These are phyloP conservation scores for Calonectria henricotiae DNA, from an alignment of 2,329 filamentous ascomycete species.

Conservation along the genomic window DNA sequence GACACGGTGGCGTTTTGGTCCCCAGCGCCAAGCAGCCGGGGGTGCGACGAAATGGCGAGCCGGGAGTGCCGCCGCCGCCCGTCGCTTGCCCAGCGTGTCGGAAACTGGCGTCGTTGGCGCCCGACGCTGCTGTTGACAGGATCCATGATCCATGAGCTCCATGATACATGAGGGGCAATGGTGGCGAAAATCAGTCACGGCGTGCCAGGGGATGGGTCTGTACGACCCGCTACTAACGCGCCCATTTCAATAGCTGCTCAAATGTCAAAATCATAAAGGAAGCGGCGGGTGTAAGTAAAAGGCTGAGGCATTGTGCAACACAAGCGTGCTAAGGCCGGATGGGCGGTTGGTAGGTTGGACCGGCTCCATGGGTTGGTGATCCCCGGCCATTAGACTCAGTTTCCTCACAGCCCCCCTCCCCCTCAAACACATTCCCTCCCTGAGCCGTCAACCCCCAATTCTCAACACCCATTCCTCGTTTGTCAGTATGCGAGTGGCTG, in stretches of 20 bases:
- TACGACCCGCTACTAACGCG: background rate
- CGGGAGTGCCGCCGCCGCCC: conserved; percentile 34
- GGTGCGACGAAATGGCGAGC: conserved; percentile 25
- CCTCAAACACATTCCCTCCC: conserved; percentile 29
- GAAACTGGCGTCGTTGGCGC: conserved; percentile 35
- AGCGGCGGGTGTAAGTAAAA: background rate
- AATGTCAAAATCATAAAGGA: conserved; percentile 8
- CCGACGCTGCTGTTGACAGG: conserved; percentile 22
- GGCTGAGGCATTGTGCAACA: conserved; percentile 29
- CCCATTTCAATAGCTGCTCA: conserved; percentile 1
- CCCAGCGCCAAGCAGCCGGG: conserved; percentile 37
- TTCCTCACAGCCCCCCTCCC: conserved; percentile 19
- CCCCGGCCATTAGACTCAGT: conserved; percentile 33
- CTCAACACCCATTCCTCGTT: conserved; percentile 19
- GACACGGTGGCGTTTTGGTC: conserved; percentile 36
- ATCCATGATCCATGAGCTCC: conserved; percentile 28
- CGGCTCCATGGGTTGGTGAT: conserved; percentile 37
- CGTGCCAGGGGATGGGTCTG: background rate
- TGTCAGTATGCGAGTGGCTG: conserved; percentile 5
- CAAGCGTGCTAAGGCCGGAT: conserved; percentile 29
- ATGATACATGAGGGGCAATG: conserved; percentile 25
- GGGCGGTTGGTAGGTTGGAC: conserved; percentile 34
- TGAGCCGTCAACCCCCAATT: conserved; percentile 27
- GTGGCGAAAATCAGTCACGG: background rate
- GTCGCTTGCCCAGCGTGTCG: conserved; percentile 37